Base-by-base conservation (phyloP, 345 rosid species). In the Raphanus sativus region DNA sequence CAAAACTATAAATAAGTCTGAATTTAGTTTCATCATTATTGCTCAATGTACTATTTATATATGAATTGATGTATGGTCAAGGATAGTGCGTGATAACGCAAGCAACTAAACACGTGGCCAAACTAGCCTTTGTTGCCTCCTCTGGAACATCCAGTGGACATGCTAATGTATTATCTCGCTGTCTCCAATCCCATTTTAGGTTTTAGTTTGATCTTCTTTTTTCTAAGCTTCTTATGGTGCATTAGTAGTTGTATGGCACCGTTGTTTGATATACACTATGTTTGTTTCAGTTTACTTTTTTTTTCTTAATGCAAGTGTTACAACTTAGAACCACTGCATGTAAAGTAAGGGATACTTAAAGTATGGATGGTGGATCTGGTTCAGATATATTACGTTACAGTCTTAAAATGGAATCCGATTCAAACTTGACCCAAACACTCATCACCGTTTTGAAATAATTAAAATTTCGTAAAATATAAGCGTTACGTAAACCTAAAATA, bases 141-240 rank as follows among this genome's bases (percentile, higher is more conserved):
- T 3, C 52, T 61, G 74, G 77, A 78, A 78, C 81, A 78, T 67
- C 69, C 2, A 61, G 25, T 72, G 64, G 81, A 78, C 81, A 78
- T 73, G 74, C n/a, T 73, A 45, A 61, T 52, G 54, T 72, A 48
- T 67, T 70, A 77, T 78, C 77, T 78, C 73, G 81, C 68, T 71
- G 76, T 65, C 62, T 71, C 68, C 15, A 42, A 10, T 58, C 64
- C 48, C 72, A 71, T 38, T 82, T 77, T 17, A 40, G 71, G 55
- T 59, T 67, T 67, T 61, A 4, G 28, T 48, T 50, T 15, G 12
- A 71, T 58, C 8, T 28, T 28, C 30, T 28, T 28, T 29, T 13
- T 26, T 12, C 52, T 9, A 42, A 62, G 2, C 45, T 52, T 69
- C 0, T 16, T 13, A 16, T 55, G 45, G 65, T 70, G 45, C 45